Evolutionary conservation across 1,284 basidiomycete genomes (phyloP).

Genomic region (Tausonia pullulans): DNA sequence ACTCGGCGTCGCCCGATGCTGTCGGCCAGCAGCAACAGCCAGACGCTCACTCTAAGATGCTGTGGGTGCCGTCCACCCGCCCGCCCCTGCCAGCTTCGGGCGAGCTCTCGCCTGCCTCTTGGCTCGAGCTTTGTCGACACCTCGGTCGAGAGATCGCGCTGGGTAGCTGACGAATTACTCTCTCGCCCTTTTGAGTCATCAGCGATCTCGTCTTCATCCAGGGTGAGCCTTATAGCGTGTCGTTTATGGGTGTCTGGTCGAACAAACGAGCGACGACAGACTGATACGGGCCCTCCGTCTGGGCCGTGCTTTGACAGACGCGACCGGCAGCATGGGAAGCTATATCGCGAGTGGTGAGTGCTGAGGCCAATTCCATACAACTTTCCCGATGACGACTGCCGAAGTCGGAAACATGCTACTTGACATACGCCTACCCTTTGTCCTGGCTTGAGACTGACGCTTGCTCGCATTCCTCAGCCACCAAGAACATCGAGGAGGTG

Average conservation of each 20-base stretch:
- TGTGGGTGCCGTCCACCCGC: not conserved
- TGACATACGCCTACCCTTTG: not conserved
- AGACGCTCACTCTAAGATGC: not conserved
- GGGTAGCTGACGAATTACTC: too few relatives aligned
- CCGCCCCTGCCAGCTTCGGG: not conserved
- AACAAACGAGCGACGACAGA: too few relatives aligned
- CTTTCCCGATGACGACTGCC: too few relatives aligned
- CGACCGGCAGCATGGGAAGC: conserved; percentile 5
- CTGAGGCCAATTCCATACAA: too few relatives aligned
- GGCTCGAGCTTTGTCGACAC: too few relatives aligned
- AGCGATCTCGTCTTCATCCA: conserved; percentile 15
- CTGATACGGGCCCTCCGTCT: too few relatives aligned
- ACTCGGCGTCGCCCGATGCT: not conserved
- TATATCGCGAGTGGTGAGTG: not conserved
- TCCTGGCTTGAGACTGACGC: not conserved
- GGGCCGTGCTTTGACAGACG: not conserved
- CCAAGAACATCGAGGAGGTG: conserved; percentile 82
- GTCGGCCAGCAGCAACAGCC: too few relatives aligned
- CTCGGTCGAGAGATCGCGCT: too few relatives aligned
- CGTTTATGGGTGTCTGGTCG: too few relatives aligned
- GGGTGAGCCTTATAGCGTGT: not conserved
- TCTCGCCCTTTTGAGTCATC: not conserved
- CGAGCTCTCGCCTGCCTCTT: too few relatives aligned
- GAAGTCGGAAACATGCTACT: too few relatives aligned
- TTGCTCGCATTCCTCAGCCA: conserved; percentile 45